Conservation (phyloP, 2,329 filamentous ascomycete species). For the Ceratocystis cubensis region DNA sequence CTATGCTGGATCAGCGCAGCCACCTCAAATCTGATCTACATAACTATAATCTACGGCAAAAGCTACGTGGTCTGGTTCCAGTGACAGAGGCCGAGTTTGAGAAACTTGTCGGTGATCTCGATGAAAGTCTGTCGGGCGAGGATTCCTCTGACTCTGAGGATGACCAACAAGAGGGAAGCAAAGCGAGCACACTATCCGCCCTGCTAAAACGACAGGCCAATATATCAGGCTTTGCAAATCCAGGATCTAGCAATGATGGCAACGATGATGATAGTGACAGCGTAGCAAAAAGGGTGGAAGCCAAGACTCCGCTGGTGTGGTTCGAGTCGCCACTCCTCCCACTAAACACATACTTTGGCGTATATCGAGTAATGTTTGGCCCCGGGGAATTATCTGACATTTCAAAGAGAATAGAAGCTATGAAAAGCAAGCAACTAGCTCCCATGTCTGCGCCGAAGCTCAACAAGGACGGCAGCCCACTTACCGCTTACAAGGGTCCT, state of each 20-base stretch:
- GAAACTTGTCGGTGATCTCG: constrained; percentile 63
- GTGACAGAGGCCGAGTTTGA: constrained; percentile 78
- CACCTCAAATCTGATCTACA: constrained; percentile 88
- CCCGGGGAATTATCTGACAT: constrained; percentile 55
- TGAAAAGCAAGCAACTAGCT: constrained; percentile 65
- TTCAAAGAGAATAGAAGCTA: constrained; percentile 48
- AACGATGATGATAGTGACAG: constrained; percentile 30
- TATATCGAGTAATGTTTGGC: constrained; percentile 75
- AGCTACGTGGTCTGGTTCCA: constrained; percentile 57
- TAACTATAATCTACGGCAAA: constrained; percentile 88
- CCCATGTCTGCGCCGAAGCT: constrained; percentile 44
- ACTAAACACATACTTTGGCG: constrained; percentile 64
- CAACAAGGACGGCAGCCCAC: constrained; percentile 45
- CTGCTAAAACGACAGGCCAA: constrained; percentile 75
- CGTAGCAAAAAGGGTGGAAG: constrained; percentile 44
- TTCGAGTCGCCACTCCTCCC: constrained; percentile 66
- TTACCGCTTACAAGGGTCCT: constrained; percentile 52
- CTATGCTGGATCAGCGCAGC: constrained; percentile 65
- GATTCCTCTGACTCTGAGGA: constrained; percentile 60
- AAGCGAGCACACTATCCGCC: constrained; percentile 59
- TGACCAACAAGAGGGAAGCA: constrained; percentile 41
- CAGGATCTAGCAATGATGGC: constrained; percentile 37
- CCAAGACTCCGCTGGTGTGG: constrained; percentile 60
- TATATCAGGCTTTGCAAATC: constrained; percentile 42
- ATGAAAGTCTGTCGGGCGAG: constrained; percentile 87